Evolutionary conservation across 2,329 filamentous ascomycete species (phyloP).

Genomic region (Ceratocystis eucalypticola): DNA sequence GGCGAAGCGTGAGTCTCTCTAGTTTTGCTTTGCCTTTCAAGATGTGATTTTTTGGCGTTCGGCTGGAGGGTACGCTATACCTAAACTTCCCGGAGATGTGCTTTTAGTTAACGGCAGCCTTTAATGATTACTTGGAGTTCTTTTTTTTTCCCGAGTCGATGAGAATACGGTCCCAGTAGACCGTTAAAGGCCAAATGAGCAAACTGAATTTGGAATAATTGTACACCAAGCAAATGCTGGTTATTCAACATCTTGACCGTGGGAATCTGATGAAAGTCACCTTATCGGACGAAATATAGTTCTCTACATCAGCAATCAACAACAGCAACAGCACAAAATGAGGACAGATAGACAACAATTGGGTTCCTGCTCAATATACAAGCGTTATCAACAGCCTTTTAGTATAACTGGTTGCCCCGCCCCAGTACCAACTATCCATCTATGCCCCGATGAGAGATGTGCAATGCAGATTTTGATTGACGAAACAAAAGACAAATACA

Average conservation of each 20-base stretch:
- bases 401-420: neutral
- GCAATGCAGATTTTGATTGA: neutral
- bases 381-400: neutral
- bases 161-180: neutral
- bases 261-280: neutral
- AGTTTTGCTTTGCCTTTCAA: neutral
- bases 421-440: neutral
- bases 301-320: neutral
- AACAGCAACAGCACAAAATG: neutral
- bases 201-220: neutral
- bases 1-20: slow-evolving; percentile 12
- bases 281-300: neutral
- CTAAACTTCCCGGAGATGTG: neutral
- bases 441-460: no score
- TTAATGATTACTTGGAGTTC: neutral
- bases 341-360: neutral
- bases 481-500: neutral
- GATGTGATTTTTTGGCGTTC: slow-evolving; percentile 2
- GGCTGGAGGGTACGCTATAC: neutral
- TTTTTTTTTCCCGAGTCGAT: neutral
- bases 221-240: neutral
- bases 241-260: no score
- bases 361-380: neutral
- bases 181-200: neutral
- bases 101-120: neutral